Percentiles rank a stretch among this genome's conserved stretches.
Conservation (phyloP, 768 basidiomycete species). For the Saitozyma podzolica region DNA sequence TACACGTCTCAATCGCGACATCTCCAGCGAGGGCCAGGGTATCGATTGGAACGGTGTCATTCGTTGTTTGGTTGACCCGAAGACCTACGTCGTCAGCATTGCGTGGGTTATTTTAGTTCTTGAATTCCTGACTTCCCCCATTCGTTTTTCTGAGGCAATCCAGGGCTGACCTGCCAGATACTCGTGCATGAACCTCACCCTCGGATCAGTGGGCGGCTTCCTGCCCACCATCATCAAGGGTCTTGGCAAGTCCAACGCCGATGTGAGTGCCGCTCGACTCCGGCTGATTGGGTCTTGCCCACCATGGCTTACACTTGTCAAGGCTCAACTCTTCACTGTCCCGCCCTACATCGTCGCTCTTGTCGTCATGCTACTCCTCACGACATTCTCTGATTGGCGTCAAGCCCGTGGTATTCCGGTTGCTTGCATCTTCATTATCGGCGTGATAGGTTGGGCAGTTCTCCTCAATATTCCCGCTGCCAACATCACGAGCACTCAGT, state of each 20-base stretch:
- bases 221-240: conserved; percentile 55
- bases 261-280: background rate
- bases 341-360: conserved; percentile 54
- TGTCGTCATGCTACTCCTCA: conserved; percentile 49
- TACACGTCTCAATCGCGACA: conserved; percentile 50
- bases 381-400: conserved; percentile 41
- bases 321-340: conserved; percentile 50
- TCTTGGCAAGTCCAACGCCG: conserved; percentile 43
- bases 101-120: conserved; percentile 12
- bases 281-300: too few species aligned
- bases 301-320: too few species aligned
- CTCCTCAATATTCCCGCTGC: conserved; percentile 43
- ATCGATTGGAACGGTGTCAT: conserved; percentile 53
- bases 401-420: conserved; percentile 45
- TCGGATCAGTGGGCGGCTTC: conserved; percentile 43
- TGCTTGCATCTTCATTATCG: conserved; percentile 49
- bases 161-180: conserved; percentile 12
- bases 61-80: conserved; percentile 51
- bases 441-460: conserved; percentile 48
- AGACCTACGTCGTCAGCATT: conserved; percentile 49
- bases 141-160: background rate
- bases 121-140: background rate
- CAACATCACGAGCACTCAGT: conserved; percentile 23
- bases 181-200: conserved; percentile 51
- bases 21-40: conserved; percentile 34